Percentiles rank a stretch among this genome's conserved stretches.
Evolutionary conservation across 129 eudicot species (phyloP).

Genomic region (Artemisia argyi): DNA sequence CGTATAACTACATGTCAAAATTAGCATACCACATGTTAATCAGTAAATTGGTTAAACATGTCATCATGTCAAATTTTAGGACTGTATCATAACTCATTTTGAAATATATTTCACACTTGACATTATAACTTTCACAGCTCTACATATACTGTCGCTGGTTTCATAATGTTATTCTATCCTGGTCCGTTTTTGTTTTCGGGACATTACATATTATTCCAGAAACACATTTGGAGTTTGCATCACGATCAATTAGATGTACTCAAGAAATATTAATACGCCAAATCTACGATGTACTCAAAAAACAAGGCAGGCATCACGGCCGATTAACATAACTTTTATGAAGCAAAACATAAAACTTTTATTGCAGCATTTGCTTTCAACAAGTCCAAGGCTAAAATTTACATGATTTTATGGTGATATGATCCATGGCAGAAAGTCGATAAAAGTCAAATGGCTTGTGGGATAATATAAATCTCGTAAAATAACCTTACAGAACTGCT

Average conservation of each 20-base stretch:
- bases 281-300: background rate
- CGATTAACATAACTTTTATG: background rate
- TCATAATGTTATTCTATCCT: background rate
- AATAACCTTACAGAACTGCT: slow-evolving; percentile 40
- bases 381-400: slow-evolving; percentile 10
- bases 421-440: slow-evolving; percentile 25
- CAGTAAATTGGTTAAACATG: too few relatives aligned
- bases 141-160: background rate
- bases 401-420: slow-evolving; percentile 14
- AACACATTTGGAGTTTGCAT: background rate
- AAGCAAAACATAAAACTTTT: background rate
- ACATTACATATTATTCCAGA: background rate
- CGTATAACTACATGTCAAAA: too few relatives aligned
- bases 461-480: background rate
- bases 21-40: too few relatives aligned
- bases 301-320: background rate
- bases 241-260: background rate
- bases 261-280: background rate
- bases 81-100: too few relatives aligned
- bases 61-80: too few relatives aligned
- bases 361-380: slow-evolving; percentile 18
- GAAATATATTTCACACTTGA: background rate
- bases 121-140: background rate
- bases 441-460: slow-evolving; percentile 1
- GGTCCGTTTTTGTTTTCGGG: background rate